Evolutionary conservation across 2,329 filamentous ascomycete species (phyloP).

Genomic region (Calonectria crousiana): DNA sequence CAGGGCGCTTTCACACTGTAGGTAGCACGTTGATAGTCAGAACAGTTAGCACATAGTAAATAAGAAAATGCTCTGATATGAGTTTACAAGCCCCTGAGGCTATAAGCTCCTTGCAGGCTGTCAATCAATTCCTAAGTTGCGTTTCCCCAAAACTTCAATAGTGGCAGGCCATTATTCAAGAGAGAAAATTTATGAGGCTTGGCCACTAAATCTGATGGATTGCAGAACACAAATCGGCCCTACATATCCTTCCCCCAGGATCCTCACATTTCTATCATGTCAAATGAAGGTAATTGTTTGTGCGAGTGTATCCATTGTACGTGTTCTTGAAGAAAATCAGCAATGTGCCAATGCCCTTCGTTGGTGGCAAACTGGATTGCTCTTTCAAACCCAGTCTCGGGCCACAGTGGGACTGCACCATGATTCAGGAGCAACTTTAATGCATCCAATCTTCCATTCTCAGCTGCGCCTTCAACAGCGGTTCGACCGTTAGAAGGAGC

Average conservation of each 20-base stretch:
- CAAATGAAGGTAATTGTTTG: background rate
- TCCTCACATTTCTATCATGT: background rate
- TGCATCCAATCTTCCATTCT: background rate
- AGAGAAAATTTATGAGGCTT: too few relatives aligned
- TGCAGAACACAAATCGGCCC: too few relatives aligned
- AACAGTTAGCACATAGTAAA: background rate
- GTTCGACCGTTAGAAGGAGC: background rate
- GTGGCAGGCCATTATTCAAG: too few relatives aligned
- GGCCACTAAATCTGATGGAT: too few relatives aligned
- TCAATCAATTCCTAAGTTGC: too few relatives aligned
- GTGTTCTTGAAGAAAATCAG: background rate
- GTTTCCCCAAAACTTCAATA: too few relatives aligned
- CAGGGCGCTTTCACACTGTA: background rate
- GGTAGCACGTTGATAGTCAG: background rate
- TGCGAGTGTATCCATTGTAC: background rate
- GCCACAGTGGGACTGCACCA: background rate
- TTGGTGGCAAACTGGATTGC: background rate
- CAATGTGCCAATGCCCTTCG: background rate
- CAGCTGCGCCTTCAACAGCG: background rate
- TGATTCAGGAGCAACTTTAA: background rate
- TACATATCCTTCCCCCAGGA: too few relatives aligned
- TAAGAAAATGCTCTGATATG: background rate
- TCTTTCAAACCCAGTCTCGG: background rate
- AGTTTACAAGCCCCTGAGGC: background rate
- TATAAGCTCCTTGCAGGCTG: too few relatives aligned